phyloP scores from a whole-genome alignment of 2,329 filamentous ascomycete genomes.

The Elsinoe necatrix region DNA sequence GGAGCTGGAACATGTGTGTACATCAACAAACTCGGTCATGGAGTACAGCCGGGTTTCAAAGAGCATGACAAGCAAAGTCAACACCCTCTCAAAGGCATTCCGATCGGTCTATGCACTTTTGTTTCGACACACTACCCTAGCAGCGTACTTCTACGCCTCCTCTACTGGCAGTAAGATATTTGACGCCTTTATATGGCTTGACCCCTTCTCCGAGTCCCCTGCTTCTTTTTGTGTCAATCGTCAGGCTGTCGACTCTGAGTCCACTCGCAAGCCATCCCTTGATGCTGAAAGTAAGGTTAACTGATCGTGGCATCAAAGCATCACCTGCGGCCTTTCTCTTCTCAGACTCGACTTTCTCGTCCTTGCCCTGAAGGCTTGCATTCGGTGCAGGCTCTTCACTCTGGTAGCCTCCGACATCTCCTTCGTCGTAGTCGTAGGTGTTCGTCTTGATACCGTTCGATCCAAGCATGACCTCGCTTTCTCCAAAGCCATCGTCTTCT shows the following conservation, averaged over 20 bases:
- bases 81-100: not conserved
- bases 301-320: slow-evolving; percentile 41
- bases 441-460: slow-evolving; percentile 34
- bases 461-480: slow-evolving; percentile 33
- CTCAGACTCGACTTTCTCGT: slow-evolving; percentile 36
- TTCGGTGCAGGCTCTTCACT: not conserved
- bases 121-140: slow-evolving; percentile 19
- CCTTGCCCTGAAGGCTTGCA: not conserved
- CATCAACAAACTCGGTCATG: not conserved
- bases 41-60: not conserved
- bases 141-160: slow-evolving; percentile 45
- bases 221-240: slow-evolving; percentile 67
- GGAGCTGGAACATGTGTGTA: not conserved
- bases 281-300: slow-evolving; percentile 43
- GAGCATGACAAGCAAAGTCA: not conserved
- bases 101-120: not conserved
- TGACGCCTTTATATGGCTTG: slow-evolving; percentile 95
- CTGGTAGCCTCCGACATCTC: slow-evolving; percentile 17
- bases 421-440: slow-evolving; percentile 35
- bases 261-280: slow-evolving; percentile 59
- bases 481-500: slow-evolving; percentile 35
- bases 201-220: slow-evolving; percentile 77
- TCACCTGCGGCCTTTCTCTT: slow-evolving; percentile 43
- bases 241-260: slow-evolving; percentile 53
- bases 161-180: slow-evolving; percentile 72